Percentiles rank a stretch among this genome's conserved stretches.
Evolutionary conservation across 2,329 filamentous ascomycete genomes (phyloP).

Genomic region (Fusarium nisikadoi): DNA sequence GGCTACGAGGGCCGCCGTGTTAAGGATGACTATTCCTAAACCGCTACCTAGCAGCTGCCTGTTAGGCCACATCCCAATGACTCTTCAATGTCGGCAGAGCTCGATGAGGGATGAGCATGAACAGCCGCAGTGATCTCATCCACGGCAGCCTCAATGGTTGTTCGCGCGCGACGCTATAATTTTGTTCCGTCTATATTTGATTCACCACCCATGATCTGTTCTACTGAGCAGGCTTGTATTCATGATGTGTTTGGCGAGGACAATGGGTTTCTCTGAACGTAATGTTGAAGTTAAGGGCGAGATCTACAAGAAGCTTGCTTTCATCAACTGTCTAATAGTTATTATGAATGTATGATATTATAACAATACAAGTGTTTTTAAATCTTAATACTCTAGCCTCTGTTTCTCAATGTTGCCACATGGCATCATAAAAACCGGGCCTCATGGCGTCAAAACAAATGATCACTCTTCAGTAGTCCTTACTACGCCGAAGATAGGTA

Average conservation of each 20-base stretch:
- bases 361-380: not conserved
- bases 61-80: not conserved
- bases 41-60: not conserved
- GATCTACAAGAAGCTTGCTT: not conserved
- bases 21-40: conserved; percentile 75
- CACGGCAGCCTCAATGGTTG: not conserved
- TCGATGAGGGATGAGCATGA: not conserved
- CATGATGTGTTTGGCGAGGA: conserved; percentile 11
- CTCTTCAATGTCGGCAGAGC: not conserved
- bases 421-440: not conserved
- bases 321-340: conserved; percentile 18
- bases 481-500: not conserved
- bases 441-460: not conserved
- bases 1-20: conserved; percentile 63
- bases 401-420: not conserved
- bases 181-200: conserved; percentile 17
- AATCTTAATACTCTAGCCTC: not conserved
- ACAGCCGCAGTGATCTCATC: not conserved
- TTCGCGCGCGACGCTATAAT: not conserved
- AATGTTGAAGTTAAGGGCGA: conserved; percentile 3
- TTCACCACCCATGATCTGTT: not conserved
- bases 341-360: conserved; percentile 33
- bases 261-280: not conserved
- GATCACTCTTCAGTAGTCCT: not conserved
- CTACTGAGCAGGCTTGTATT: conserved; percentile 3